These are phyloP conservation scores for Bruguiera hainesii DNA, from an alignment of 441 rosid species.

Conservation along the genomic window DNA sequence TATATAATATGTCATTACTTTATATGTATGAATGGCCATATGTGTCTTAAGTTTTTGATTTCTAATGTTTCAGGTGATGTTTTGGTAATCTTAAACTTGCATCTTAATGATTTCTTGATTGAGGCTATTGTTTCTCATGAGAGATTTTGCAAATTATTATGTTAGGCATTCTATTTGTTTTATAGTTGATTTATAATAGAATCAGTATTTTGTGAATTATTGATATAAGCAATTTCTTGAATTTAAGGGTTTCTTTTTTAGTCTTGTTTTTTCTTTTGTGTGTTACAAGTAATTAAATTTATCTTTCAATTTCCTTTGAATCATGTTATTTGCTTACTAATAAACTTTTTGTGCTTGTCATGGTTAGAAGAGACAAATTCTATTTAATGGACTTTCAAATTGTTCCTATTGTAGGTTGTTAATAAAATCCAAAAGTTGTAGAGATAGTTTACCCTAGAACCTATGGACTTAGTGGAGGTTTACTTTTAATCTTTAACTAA, in stretches of 20 bases:
- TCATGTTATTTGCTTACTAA: background rate
- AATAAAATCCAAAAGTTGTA: constrained; percentile 90
- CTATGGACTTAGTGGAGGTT: constrained; percentile 88
- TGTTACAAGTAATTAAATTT: no score
- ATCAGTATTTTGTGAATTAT: no score
- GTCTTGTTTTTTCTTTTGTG: no score
- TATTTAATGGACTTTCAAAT: constrained; percentile 21
- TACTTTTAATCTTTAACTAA: constrained; percentile 75
- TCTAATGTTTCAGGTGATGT: constrained; percentile 70
- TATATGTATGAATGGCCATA: background rate
- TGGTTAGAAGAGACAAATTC: constrained; percentile 4
- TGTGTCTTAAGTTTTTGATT: constrained; percentile 8
- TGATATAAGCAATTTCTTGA: no score
- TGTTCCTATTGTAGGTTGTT: constrained; percentile 50
- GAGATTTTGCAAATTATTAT: constrained; percentile 30
- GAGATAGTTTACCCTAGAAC: constrained; percentile 80
- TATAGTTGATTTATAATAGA: no score
- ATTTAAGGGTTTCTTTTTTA: no score
- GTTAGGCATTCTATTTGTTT: background rate
- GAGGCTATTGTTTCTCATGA: constrained; percentile 96
- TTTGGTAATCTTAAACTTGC: constrained; percentile 85
- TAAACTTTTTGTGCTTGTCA: background rate
- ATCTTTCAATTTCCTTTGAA: background rate
- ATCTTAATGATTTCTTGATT: constrained; percentile 77
- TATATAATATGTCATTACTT: background rate